phyloP scores from a whole-genome alignment of 306 rosid species.

The Dalbergia cochinchinensis region DNA sequence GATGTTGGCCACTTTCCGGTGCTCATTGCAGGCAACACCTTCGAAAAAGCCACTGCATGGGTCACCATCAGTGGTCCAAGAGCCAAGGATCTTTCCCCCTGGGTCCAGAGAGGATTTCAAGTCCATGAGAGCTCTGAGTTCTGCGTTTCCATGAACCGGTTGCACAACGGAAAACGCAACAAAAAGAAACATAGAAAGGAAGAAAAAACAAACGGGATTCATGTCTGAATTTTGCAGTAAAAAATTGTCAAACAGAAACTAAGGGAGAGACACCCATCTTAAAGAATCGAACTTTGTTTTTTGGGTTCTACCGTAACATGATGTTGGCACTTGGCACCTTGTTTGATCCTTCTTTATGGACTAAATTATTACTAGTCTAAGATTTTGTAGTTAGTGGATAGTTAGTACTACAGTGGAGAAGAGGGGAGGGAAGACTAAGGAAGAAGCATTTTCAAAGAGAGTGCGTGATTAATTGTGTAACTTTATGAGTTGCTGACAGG shows the following conservation, averaged over 20 bases:
- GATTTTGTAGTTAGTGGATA: constrained; percentile 40
- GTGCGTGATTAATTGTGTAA: constrained; percentile 28
- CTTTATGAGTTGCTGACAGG: constrained; percentile 60
- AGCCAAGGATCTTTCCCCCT: constrained; percentile 64
- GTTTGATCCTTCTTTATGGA: constrained; percentile 29
- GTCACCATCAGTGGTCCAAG: constrained; percentile 80
- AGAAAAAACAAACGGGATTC: constrained; percentile 44
- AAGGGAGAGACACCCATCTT: constrained; percentile 45
- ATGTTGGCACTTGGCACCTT: constrained; percentile 12
- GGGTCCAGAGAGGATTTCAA: constrained; percentile 88
- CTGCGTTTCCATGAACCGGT: constrained; percentile 68
- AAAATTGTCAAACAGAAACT: constrained; percentile 25
- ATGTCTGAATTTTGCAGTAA: constrained; percentile 46
- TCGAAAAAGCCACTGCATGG: constrained; percentile 80
- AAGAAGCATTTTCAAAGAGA: constrained; percentile 37
- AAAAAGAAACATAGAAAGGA: constrained; percentile 44
- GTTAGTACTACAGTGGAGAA: constrained; percentile 8
- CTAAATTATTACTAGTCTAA: constrained; percentile 7
- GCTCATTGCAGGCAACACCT: constrained; percentile 85
- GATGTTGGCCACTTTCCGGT: constrained; percentile 76
- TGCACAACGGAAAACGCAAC: constrained; percentile 32
- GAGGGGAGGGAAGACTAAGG: not conserved
- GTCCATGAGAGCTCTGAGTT: constrained; percentile 77
- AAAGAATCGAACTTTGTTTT: constrained; percentile 19
- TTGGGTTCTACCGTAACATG: not conserved